phyloP scores from a whole-genome alignment of 352 stramenopile genomes.

The Blastocystis sp. region DNA sequence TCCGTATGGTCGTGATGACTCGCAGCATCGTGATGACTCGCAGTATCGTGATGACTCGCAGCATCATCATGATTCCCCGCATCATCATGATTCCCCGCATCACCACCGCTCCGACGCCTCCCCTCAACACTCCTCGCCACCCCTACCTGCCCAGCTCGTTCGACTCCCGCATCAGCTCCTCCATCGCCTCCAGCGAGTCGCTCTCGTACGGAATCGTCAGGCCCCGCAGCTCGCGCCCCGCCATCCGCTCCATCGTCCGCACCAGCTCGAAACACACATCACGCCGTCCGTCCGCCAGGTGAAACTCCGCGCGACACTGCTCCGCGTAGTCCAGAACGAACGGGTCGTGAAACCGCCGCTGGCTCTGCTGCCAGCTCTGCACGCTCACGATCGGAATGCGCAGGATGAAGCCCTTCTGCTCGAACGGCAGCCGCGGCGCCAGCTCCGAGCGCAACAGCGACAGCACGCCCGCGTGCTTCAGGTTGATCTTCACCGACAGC shows the following conservation, averaged over 20 bases:
- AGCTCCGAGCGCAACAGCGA: background rate
- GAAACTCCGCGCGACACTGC: background rate
- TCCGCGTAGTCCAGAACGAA: background rate
- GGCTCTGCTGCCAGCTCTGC: background rate
- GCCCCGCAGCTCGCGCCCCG: background rate
- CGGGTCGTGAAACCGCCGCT: background rate
- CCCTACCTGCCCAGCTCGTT: background rate
- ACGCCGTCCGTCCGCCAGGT: background rate
- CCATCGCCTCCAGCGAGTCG: background rate
- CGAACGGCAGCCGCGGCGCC: background rate
- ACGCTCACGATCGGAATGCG: slow-evolving; percentile 8
- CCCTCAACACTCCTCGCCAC: background rate
- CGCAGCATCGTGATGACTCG: no score
- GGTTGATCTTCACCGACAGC: background rate
- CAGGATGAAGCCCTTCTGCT: slow-evolving; percentile 19
- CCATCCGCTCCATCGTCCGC: background rate
- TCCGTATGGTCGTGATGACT: no score
- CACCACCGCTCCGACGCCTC: no score
- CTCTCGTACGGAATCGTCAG: background rate
- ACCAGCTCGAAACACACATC: background rate
- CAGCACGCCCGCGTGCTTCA: background rate
- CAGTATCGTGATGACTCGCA: no score
- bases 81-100: no score
- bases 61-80: no score
- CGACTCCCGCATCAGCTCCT: background rate